Evolutionary conservation across 345 rosid genomes (phyloP).

Genomic region (Sapria himalayana): DNA sequence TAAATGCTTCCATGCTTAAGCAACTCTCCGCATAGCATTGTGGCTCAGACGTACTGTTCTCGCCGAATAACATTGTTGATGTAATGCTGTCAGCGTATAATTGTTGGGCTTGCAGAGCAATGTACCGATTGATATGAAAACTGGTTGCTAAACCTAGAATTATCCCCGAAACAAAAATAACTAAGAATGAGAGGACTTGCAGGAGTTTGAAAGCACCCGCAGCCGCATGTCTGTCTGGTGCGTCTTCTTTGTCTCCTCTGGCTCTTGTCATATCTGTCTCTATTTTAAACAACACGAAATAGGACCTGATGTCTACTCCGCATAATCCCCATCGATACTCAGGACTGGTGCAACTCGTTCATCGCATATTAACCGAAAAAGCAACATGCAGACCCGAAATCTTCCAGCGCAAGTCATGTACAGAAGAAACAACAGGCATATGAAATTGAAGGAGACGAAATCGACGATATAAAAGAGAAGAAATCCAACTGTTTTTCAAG

Average conservation of each 20-base stretch:
- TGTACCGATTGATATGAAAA: slow-evolving; percentile 41
- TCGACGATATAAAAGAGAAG: too few species aligned
- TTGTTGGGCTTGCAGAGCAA: slow-evolving; percentile 27
- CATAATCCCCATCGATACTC: too few species aligned
- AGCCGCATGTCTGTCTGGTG: slow-evolving; percentile 20
- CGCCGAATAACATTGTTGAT: slow-evolving; percentile 8
- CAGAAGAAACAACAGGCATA: too few species aligned
- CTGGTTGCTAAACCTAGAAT: slow-evolving; percentile 53
- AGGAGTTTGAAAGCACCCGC: slow-evolving; percentile 46
- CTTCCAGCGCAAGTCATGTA: too few species aligned
- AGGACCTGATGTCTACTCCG: too few species aligned
- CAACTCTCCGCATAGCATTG: slow-evolving; percentile 24
- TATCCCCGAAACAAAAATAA: slow-evolving; percentile 63
- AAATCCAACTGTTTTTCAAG: too few species aligned
- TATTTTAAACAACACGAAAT: too few species aligned
- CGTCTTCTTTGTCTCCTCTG: slow-evolving; percentile 27
- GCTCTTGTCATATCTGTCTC: slow-evolving; percentile 23
- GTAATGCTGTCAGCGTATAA: slow-evolving; percentile 17
- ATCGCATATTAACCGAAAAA: too few species aligned
- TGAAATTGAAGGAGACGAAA: too few species aligned
- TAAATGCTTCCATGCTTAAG: slow-evolving; percentile 26
- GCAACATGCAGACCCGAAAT: too few species aligned
- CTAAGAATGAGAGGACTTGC: slow-evolving; percentile 47
- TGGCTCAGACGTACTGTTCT: slow-evolving; percentile 11
- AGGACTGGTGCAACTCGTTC: too few species aligned